Evolutionary conservation across 2,329 filamentous ascomycete species (phyloP).

Genomic region (Lomentospora prolificans): DNA sequence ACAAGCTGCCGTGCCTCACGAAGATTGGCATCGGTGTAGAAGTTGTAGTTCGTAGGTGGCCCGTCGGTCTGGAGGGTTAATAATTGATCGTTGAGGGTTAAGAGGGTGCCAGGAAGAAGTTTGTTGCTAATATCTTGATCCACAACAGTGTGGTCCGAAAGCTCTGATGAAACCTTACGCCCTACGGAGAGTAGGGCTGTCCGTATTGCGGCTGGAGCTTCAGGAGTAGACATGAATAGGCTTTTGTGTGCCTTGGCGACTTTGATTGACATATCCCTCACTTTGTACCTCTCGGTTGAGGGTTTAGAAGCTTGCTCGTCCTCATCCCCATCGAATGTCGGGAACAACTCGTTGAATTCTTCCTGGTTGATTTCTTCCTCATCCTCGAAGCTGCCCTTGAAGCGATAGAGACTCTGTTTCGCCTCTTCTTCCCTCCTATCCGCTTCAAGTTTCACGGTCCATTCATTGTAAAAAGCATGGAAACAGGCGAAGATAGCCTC

Average conservation of each 20-base stretch:
- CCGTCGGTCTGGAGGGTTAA: conserved; percentile 26
- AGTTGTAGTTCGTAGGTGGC: conserved; percentile 57
- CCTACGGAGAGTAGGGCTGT: conserved; percentile 34
- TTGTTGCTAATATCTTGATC: conserved; percentile 33
- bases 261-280: conserved; percentile 47
- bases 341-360: conserved; percentile 75
- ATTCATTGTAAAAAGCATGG: conserved; percentile 65
- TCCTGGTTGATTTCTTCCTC: conserved; percentile 64
- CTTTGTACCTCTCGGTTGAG: conserved; percentile 24
- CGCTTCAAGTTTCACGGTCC: conserved; percentile 65
- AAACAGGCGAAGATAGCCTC: conserved; percentile 56
- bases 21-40: conserved; percentile 77
- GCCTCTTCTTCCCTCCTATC: conserved; percentile 68
- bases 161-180: conserved; percentile 23
- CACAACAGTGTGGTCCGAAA: conserved; percentile 14
- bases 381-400: conserved; percentile 67
- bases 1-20: conserved; percentile 67
- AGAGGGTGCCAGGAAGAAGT: conserved; percentile 56
- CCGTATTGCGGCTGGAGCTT: conserved; percentile 31
- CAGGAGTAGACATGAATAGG: conserved; percentile 36
- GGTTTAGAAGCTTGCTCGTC: conserved; percentile 22
- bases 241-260: conserved; percentile 51
- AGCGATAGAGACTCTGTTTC: conserved; percentile 72
- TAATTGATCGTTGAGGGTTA: conserved; percentile 55
- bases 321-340: conserved; percentile 55